A percentile compares a stretch with the other conserved stretches of the same genome.
phyloP scores from a whole-genome alignment of 1,284 basidiomycete species.

The Cutaneotrichosporon spelunceum region DNA sequence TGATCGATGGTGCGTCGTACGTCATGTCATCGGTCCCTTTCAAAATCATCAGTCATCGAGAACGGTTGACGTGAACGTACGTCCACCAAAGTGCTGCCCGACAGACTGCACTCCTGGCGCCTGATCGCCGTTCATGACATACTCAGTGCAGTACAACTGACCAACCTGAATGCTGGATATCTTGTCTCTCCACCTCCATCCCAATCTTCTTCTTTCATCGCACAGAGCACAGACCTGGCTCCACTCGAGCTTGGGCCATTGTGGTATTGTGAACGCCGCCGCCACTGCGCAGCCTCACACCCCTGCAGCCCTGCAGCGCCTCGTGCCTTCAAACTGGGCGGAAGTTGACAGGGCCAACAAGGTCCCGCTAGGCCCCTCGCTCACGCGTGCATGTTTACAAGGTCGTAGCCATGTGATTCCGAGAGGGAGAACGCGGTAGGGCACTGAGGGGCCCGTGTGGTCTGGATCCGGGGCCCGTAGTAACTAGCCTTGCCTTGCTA shows the following conservation, averaged over 20 bases:
- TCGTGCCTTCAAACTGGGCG: background rate
- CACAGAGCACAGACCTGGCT: background rate
- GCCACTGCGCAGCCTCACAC: background rate
- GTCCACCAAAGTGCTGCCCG: background rate
- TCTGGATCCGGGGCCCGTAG: background rate
- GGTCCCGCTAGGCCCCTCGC: background rate
- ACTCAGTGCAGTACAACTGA: background rate
- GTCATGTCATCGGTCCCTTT: background rate
- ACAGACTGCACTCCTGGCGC: conserved; percentile 3
- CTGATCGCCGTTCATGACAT: conserved; percentile 4
- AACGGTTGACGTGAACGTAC: background rate
- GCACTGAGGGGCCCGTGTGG: background rate
- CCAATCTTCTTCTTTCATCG: too few relatives aligned
- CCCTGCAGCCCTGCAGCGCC: background rate
- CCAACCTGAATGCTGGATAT: background rate
- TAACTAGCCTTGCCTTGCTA: too few relatives aligned
- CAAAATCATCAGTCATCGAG: too few relatives aligned
- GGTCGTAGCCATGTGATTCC: background rate
- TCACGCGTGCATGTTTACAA: background rate
- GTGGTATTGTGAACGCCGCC: background rate
- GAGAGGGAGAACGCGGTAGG: too few relatives aligned
- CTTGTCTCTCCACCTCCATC: too few relatives aligned
- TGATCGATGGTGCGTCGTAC: background rate
- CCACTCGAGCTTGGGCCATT: background rate
- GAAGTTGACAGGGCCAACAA: background rate